Conservation (phyloP, 1,139 yeast species). For the Blastobotrys proliferans region DNA sequence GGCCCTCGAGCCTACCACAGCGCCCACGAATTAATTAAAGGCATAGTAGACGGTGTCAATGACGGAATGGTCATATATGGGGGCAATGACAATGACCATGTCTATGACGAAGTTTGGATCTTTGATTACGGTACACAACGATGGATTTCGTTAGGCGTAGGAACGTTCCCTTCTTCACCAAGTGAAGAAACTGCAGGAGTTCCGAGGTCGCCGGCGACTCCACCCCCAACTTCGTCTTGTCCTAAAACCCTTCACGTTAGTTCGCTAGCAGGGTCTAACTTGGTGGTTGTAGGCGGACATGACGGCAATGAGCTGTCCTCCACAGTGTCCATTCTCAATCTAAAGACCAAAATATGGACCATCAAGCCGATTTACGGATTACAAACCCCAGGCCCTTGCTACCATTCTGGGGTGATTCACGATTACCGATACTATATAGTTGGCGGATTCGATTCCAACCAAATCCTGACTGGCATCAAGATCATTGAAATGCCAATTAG, state of each 20-base stretch:
- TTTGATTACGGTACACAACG: constrained; percentile 19
- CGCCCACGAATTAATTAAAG: constrained; percentile 18
- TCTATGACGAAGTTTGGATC: constrained; percentile 24
- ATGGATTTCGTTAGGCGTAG: constrained; percentile 17
- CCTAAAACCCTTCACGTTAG: constrained; percentile 23
- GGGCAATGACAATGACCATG: constrained; percentile 19
- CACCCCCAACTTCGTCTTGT: constrained; percentile 8
- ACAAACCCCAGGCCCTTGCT: constrained; percentile 23
- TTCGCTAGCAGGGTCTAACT: constrained; percentile 19
- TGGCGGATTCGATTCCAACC: constrained; percentile 23
- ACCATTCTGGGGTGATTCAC: constrained; percentile 20
- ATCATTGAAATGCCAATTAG: constrained; percentile 24
- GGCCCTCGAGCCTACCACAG: constrained; percentile 23
- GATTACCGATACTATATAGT: constrained; percentile 23
- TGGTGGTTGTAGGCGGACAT: constrained; percentile 25
- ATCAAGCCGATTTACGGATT: constrained; percentile 21
- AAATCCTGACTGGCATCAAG: constrained; percentile 22
- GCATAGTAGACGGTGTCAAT: constrained; percentile 4
- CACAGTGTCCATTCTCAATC: constrained; percentile 19
- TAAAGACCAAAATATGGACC: constrained; percentile 21
- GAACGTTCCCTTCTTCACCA: background rate
- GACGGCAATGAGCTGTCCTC: constrained; percentile 22
- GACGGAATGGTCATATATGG: constrained; percentile 23
- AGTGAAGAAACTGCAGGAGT: background rate
- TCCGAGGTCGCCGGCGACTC: constrained; percentile 11